Conservation (phyloP, 2,329 filamentous ascomycete genomes). For the Hymenoscyphus repandus region DNA sequence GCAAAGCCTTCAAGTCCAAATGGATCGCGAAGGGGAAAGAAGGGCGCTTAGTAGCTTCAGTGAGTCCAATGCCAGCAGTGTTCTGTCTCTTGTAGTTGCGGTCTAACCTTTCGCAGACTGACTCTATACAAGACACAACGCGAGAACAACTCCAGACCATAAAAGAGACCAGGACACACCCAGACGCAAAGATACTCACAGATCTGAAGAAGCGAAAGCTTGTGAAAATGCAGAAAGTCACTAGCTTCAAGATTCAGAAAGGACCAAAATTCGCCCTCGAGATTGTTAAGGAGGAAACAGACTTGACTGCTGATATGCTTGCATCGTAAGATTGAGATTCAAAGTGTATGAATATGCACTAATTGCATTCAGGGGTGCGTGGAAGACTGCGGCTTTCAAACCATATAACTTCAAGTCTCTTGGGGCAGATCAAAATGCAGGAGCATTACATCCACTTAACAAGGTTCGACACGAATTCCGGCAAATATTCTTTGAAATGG, state of each 20-base stretch:
- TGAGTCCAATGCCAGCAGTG: slow-evolving; percentile 29
- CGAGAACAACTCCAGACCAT: slow-evolving; percentile 70
- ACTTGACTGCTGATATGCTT: slow-evolving; percentile 91
- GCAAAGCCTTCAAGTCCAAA: slow-evolving; percentile 83
- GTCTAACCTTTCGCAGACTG: slow-evolving; percentile 37
- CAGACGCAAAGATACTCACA: slow-evolving; percentile 68
- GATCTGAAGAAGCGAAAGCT: slow-evolving; percentile 93
- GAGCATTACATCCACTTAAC: slow-evolving; percentile 68
- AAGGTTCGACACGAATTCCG: slow-evolving; percentile 96
- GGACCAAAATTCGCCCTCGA: slow-evolving; percentile 84
- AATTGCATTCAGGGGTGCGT: slow-evolving; percentile 56
- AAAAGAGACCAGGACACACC: slow-evolving; percentile 60
- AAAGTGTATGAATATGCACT: slow-evolving; percentile 4
- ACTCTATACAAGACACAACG: slow-evolving; percentile 76
- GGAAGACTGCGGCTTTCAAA: slow-evolving; percentile 90
- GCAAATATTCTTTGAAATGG: slow-evolving; percentile 98
- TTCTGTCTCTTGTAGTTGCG: not conserved
- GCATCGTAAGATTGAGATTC: slow-evolving; percentile 40
- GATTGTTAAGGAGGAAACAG: slow-evolving; percentile 88
- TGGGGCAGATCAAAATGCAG: slow-evolving; percentile 55
- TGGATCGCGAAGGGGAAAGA: slow-evolving; percentile 62
- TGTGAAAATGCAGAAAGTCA: slow-evolving; percentile 74
- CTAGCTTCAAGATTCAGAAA: slow-evolving; percentile 79
- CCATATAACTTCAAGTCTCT: slow-evolving; percentile 70
- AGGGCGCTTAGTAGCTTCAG: slow-evolving; percentile 49